Conservation (phyloP, 345 rosid species). For the Melastoma malabathricum region DNA sequence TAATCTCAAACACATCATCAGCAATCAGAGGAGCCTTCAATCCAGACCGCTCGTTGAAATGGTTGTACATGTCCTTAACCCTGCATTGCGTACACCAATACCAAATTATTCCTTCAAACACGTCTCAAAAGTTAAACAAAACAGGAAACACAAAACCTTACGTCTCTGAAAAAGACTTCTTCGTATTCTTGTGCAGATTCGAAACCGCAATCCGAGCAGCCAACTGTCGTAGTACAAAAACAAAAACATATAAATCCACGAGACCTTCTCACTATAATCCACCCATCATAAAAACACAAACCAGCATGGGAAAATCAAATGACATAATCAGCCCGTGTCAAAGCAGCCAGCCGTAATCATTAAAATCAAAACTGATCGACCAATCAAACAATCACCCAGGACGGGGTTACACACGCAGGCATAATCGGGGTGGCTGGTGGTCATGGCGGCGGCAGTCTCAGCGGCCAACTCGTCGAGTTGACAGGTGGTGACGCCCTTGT, state of each 20-base stretch:
- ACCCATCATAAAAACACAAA: not conserved
- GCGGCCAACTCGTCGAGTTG: slow-evolving; percentile 98
- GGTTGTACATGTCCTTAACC: slow-evolving; percentile 71
- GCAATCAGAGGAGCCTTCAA: slow-evolving; percentile 68
- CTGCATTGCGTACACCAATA: slow-evolving; percentile 31
- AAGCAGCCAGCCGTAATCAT: too few species aligned
- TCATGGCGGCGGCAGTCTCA: slow-evolving; percentile 34
- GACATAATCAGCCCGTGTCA: too few species aligned
- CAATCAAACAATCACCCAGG: slow-evolving; percentile 16
- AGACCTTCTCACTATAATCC: too few species aligned
- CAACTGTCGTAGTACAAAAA: too few species aligned
- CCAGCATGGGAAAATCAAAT: too few species aligned
- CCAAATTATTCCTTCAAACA: not conserved
- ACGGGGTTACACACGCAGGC: slow-evolving; percentile 34
- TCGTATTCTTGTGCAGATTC: slow-evolving; percentile 92
- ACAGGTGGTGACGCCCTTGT: slow-evolving; percentile 92
- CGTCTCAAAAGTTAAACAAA: too few species aligned
- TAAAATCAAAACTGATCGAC: too few species aligned
- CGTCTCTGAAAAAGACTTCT: slow-evolving; percentile 92
- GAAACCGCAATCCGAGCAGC: slow-evolving; percentile 97
- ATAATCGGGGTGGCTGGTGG: too few species aligned
- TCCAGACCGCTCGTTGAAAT: slow-evolving; percentile 66
- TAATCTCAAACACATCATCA: slow-evolving; percentile 80
- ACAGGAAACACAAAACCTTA: slow-evolving; percentile 23
- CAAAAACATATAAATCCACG: too few species aligned